Evolutionary conservation across 2,329 filamentous ascomycete genomes (phyloP), one percentile per base, ranked within the genome.

Genomic region (Xylaria sp.): DNA sequence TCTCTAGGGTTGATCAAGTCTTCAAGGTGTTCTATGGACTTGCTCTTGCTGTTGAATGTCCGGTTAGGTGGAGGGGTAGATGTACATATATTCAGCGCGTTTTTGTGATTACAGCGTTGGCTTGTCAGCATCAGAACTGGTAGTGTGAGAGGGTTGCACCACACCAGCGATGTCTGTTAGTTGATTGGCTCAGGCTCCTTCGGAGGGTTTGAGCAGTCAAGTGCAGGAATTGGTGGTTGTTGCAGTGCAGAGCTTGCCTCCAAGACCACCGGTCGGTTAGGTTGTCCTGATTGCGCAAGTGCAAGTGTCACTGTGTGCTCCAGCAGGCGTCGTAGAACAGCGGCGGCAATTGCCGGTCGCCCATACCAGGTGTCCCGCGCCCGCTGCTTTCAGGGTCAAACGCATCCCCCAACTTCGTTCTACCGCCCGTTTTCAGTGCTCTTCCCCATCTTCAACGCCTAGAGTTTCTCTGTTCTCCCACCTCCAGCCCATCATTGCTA

Each of bases 371-470:
- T 54, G 41, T 67, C 54, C 69, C 67, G 50, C 66, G 52, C 69
- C 64, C 50, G 61, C 23, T 50, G 66, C 70, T 74, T 75, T 77
- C 75, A 76, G 75, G 76, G 76, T 77, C 76, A 77, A 77, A 74
- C 73, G 71, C 65, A 75, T 70, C 69, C 76, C 76, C 75, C 71
- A 63, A 72, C 69, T 44, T 46, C 39, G 55, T 58, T 63, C 66
- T 61, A 70, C 54, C 61, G 60, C 69, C 59, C 31, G 44, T 71
- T 73, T 69, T 70, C 70, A 70, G 70, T 63, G 69, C 63, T 69
- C 71, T 68, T 67, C 62, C 57, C 57, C 51, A 31, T 67, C 50
- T 56, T 48, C 44, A 61, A 56, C 56, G 48, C 66, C 69, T 69
- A 48, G 31, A 71, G 13, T 23, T 55, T 39, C 25, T 57, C 23